A percentile compares a stretch with the other conserved stretches of the same genome.
phyloP scores from a whole-genome alignment of 2,329 filamentous ascomycete genomes.

The Aspergillus puulaauensis region DNA sequence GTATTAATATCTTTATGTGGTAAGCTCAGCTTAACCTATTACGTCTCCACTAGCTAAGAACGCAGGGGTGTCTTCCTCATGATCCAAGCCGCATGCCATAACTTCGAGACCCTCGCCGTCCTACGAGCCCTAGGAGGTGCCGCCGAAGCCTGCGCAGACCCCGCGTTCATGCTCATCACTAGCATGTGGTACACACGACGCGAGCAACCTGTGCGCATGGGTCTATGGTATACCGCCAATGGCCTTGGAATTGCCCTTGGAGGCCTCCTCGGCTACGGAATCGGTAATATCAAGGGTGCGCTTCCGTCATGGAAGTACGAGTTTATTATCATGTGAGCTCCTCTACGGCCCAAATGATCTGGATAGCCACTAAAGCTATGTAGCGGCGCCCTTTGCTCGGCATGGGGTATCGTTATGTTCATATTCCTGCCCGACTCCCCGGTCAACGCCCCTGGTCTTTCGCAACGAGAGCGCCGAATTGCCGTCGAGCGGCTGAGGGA shows the following conservation, averaged over 20 bases:
- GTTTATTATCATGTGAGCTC: slow-evolving; percentile 59
- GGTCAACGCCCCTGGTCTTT: slow-evolving; percentile 54
- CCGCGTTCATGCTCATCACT: slow-evolving; percentile 64
- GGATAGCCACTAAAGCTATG: not conserved
- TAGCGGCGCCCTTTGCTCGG: slow-evolving; percentile 53
- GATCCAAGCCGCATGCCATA: slow-evolving; percentile 54
- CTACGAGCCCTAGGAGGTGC: slow-evolving; percentile 59
- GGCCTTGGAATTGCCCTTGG: slow-evolving; percentile 61
- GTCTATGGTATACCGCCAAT: slow-evolving; percentile 60
- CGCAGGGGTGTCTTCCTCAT: slow-evolving; percentile 50
- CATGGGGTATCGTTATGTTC: slow-evolving; percentile 61
- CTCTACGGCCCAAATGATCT: no score
- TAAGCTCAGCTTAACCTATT: slow-evolving; percentile 13
- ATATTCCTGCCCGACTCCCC: slow-evolving; percentile 60
- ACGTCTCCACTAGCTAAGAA: not conserved
- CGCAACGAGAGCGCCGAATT: slow-evolving; percentile 52
- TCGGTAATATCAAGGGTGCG: slow-evolving; percentile 58
- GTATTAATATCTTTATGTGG: slow-evolving; percentile 60
- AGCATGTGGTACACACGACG: slow-evolving; percentile 65
- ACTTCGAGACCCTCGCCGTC: slow-evolving; percentile 56
- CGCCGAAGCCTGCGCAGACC: slow-evolving; percentile 58
- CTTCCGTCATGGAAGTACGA: slow-evolving; percentile 66
- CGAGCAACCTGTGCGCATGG: slow-evolving; percentile 62
- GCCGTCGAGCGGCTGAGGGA: slow-evolving; percentile 55
- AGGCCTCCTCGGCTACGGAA: slow-evolving; percentile 58